These are phyloP conservation scores for Pythium oligandrum DNA, from an alignment of 352 stramenopile genomes.

Conservation along the genomic window DNA sequence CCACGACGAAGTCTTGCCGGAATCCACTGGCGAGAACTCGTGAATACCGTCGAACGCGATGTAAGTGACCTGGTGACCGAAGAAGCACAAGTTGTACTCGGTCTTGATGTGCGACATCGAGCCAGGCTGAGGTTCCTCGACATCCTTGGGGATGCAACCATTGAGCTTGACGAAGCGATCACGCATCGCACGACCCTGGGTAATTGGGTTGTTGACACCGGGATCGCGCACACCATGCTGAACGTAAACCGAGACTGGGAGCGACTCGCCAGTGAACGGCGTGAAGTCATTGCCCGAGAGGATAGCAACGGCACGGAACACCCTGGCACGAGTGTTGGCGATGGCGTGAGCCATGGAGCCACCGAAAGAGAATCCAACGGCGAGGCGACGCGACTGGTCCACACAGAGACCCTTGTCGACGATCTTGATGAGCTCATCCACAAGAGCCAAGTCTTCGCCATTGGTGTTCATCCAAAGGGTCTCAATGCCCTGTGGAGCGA, in stretches of 20 bases:
- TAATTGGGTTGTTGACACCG: conserved; percentile 15
- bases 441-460: conserved; percentile 23
- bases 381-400: conserved; percentile 22
- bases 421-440: conserved; percentile 16
- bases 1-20: conserved; percentile 17
- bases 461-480: conserved; percentile 21
- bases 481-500: conserved; percentile 21
- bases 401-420: conserved; percentile 21
- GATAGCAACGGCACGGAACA: conserved; percentile 20
- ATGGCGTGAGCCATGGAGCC: conserved; percentile 20
- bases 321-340: conserved; percentile 14
- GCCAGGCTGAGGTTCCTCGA: conserved; percentile 14
- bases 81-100: conserved; percentile 19
- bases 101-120: conserved; percentile 26
- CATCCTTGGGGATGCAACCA: conserved; percentile 16
- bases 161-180: conserved; percentile 26
- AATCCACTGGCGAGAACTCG: conserved; percentile 23
- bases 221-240: conserved; percentile 23
- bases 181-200: conserved; percentile 22
- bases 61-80: conserved; percentile 17
- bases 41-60: conserved; percentile 29
- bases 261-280: conserved; percentile 8
- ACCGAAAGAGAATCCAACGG: conserved; percentile 29
- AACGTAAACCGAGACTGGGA: conserved; percentile 19
- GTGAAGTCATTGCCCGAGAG: conserved; percentile 23